phyloP scores from a whole-genome alignment of 805 yeast species.

The Ogataea corticis region DNA sequence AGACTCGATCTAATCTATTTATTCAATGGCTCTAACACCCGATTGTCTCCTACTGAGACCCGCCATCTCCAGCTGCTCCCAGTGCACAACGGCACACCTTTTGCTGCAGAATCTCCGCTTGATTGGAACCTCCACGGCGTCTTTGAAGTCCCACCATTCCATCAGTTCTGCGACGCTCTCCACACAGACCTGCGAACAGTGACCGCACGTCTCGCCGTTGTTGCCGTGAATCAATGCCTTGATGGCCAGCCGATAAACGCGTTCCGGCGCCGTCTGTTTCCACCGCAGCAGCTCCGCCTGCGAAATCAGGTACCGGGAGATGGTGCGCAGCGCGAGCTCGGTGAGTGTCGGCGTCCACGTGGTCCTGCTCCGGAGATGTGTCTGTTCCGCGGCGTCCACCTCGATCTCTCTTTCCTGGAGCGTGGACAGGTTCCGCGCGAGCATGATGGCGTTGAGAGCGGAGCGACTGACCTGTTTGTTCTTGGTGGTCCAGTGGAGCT shows the following conservation, averaged over 20 bases:
- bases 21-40: no score
- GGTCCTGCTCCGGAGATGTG: conserved; percentile 14
- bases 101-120: conserved; percentile 57
- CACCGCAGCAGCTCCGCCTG: conserved; percentile 54
- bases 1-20: no score
- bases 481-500: conserved; percentile 31
- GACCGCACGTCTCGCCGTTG: conserved; percentile 53
- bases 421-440: conserved; percentile 35
- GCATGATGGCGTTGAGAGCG: conserved; percentile 23
- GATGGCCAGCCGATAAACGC: conserved; percentile 47
- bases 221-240: conserved; percentile 54
- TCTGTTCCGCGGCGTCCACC: conserved; percentile 12
- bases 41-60: no score
- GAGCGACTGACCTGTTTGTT: conserved; percentile 24
- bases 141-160: conserved; percentile 69
- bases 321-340: conserved; percentile 46
- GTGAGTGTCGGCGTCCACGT: conserved; percentile 46
- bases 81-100: conserved; percentile 42
- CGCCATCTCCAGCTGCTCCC: conserved; percentile 4
- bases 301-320: conserved; percentile 54
- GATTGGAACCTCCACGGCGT: conserved; percentile 50
- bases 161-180: conserved; percentile 58
- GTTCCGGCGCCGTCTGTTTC: conserved; percentile 48
- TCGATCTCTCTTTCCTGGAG: conserved; percentile 32
- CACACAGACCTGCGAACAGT: conserved; percentile 48